A percentile compares a stretch with the other conserved stretches of the same genome.
Evolutionary conservation across 495 filamentous ascomycete genomes (phyloP).

Genomic region (Aspergillus steynii): DNA sequence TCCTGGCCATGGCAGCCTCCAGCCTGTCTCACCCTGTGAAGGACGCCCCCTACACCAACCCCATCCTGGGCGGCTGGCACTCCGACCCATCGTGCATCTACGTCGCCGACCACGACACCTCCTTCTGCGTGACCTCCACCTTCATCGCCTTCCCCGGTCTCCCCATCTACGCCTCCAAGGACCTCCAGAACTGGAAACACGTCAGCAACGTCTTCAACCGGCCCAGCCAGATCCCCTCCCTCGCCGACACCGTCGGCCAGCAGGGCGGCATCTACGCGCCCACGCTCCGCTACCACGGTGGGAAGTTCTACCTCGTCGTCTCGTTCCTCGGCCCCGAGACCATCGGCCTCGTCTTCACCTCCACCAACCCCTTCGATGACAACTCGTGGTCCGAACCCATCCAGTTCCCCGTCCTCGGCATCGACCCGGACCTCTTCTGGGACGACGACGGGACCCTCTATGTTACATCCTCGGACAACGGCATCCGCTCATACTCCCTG

Average conservation of each 20-base stretch:
- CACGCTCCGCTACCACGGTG: constrained; percentile 27
- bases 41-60: constrained; percentile 12
- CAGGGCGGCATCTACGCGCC: constrained; percentile 24
- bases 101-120: constrained; percentile 22
- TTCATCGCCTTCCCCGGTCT: constrained; percentile 42
- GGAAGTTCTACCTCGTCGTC: constrained; percentile 42
- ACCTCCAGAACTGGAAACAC: constrained; percentile 33
- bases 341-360: constrained; percentile 4
- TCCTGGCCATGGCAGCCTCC: constrained; percentile 7
- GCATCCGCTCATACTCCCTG: constrained; percentile 34
- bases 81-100: constrained; percentile 31
- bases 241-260: constrained; percentile 8
- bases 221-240: constrained; percentile 3
- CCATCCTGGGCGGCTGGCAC: constrained; percentile 28
- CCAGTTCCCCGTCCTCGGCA: constrained; percentile 28
- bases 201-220: constrained; percentile 16
- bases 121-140: constrained; percentile 36
- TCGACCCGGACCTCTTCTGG: constrained; percentile 28
- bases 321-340: constrained; percentile 11
- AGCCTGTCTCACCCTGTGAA: not conserved
- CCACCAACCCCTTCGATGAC: constrained; percentile 12
- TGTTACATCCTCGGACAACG: constrained; percentile 21
- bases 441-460: constrained; percentile 28
- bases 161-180: constrained; percentile 37
- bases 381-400: constrained; percentile 32